Evolutionary conservation across 1,284 basidiomycete species (phyloP).

Genomic region (Meira miltonrushii): DNA sequence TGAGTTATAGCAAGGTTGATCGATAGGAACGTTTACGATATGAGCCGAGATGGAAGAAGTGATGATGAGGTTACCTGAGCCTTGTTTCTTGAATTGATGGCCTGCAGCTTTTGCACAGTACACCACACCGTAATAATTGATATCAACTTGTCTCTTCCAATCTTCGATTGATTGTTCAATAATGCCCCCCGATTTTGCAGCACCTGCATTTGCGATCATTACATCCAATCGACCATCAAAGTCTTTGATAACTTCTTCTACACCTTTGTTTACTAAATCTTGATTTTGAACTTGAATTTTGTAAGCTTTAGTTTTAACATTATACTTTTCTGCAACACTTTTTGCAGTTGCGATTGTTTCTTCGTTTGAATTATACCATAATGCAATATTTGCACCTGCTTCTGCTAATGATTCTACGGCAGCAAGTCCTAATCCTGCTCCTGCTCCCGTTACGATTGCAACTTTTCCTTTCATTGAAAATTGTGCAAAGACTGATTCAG

Average conservation of each 20-base stretch:
- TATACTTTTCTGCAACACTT: slow-evolving; percentile 36
- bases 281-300: slow-evolving; percentile 23
- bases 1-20: slow-evolving; percentile 26
- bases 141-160: slow-evolving; percentile 36
- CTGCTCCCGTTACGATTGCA: slow-evolving; percentile 90
- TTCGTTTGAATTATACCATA: slow-evolving; percentile 19
- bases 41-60: slow-evolving; percentile 39
- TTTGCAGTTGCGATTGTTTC: slow-evolving; percentile 34
- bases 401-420: too few relatives aligned
- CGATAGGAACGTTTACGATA: slow-evolving; percentile 28
- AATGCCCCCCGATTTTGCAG: slow-evolving; percentile 26
- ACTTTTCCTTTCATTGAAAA: slow-evolving; percentile 72
- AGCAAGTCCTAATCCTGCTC: slow-evolving; percentile 86
- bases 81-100: slow-evolving; percentile 48
- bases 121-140: slow-evolving; percentile 36
- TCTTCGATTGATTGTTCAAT: slow-evolving; percentile 36
- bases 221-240: slow-evolving; percentile 34
- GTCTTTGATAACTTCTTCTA: slow-evolving; percentile 30
- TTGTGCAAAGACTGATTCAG: too few relatives aligned
- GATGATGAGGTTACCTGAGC: slow-evolving; percentile 44
- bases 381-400: too few relatives aligned
- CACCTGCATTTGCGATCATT: slow-evolving; percentile 35
- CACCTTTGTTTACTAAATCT: slow-evolving; percentile 19
- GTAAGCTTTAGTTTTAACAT: slow-evolving; percentile 39
- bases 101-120: slow-evolving; percentile 41